These are phyloP conservation scores for Luffa acutangula DNA, from an alignment of 306 rosid genomes.

Conservation along the genomic window DNA sequence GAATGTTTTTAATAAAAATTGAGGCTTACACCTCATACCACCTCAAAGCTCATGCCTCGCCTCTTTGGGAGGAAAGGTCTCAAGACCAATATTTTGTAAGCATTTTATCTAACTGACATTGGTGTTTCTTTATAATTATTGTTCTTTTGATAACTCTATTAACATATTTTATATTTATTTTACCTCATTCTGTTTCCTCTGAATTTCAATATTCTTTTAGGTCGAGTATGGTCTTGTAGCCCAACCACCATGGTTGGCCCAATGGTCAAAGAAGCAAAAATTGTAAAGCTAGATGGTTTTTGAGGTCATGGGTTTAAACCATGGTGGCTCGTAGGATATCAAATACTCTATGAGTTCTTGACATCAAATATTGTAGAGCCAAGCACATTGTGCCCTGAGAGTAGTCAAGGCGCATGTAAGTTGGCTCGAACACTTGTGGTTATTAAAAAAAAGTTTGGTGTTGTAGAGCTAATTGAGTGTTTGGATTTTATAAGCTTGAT, in stretches of 20 bases:
- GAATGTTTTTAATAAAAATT: too few species aligned
- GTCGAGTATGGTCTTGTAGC: constrained; percentile 3
- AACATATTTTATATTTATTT: not conserved
- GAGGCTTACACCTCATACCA: too few species aligned
- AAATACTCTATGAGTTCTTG: constrained; percentile 5
- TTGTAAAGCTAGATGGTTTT: constrained; percentile 1
- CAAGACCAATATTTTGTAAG: not conserved
- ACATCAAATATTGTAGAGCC: not conserved
- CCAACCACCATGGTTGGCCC: constrained; percentile 4
- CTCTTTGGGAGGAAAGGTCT: too few species aligned
- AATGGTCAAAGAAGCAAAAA: not conserved
- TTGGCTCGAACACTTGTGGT: not conserved
- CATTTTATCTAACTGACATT: not conserved
- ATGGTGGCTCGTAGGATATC: constrained; percentile 2
- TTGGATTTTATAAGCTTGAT: not conserved
- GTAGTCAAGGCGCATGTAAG: not conserved
- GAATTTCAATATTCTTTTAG: constrained; percentile 2
- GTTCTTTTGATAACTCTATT: not conserved
- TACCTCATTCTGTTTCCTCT: not conserved
- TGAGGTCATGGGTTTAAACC: constrained; percentile 9
- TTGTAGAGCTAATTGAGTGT: not conserved
- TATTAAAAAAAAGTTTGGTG: not conserved
- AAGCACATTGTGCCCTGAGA: not conserved
- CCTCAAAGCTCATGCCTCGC: too few species aligned
- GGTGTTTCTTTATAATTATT: not conserved